Base-by-base conservation (phyloP, 1,284 basidiomycete species). In the Fomes fomentarius region DNA sequence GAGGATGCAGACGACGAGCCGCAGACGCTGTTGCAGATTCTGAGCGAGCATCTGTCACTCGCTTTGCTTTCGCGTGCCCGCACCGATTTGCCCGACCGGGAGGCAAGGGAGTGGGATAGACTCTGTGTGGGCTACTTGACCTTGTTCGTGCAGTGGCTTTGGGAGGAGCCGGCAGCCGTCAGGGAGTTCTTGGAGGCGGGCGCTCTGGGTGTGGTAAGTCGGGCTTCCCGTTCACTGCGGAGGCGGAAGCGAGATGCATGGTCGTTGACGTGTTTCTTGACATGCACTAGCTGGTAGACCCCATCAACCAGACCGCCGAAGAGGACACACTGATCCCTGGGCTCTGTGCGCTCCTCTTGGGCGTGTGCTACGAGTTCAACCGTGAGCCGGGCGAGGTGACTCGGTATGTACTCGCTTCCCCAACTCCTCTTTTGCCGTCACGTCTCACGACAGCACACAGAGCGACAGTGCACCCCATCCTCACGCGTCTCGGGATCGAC, bases 291-390 rank as follows among this genome's bases (percentile, higher is more conserved):
- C 80, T 96, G 17, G 93, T 97, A 19, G 95, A 97, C 70, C 94
- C 94, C 1, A 91, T 97, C 58, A 96, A 96, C 48, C 94, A 96
- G 73, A 85, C 87, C 0, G 86, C 88, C 4, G 94, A 96, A 43
- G 81, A 85, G 4, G 96, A 98, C 66, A 84, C 87, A 3, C 76
- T 98, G 21, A 85, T 98, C 3, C 95, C 96, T 56, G 94, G 93
- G 1, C 78, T 99, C 5, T 94, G 93, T 51, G 89, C 94, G 0
- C 96, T 98, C 78, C 76, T 98, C 4, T 83, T 99, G 6, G 96
- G 96, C 17, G 81, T 94, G 33, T 93, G 93, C 70, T 99, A 99
- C 71, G 94, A 97, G 72, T 97, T 91, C 76, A 93, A 97, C 69
- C 85, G 91, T 39, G 92, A 96, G 65, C 92, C 94, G 0, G 93